A percentile compares a stretch with the other conserved stretches of the same genome.
phyloP scores from a whole-genome alignment of 805 yeast species.

The Cyberlindnera mississippiensis region DNA sequence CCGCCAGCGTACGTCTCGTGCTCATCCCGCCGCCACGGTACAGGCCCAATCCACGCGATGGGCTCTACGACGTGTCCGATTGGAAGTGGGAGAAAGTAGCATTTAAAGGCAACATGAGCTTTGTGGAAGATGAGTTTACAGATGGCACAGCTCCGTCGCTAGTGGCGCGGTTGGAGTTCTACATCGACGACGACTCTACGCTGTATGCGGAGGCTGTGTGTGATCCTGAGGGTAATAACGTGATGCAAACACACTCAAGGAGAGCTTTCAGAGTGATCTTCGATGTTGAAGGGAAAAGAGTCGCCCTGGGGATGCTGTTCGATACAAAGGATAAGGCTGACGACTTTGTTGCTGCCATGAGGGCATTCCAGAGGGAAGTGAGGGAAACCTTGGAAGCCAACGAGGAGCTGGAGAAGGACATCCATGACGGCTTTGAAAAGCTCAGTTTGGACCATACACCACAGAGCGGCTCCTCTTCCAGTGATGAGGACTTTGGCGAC shows the following conservation, averaged over 20 bases:
- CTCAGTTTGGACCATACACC: not conserved
- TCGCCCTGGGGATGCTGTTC: conserved; percentile 41
- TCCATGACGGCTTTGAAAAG: not conserved
- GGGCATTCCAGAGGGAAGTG: conserved; percentile 4
- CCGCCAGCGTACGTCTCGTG: conserved; percentile 11
- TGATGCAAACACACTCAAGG: conserved; percentile 22
- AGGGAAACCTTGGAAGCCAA: not conserved
- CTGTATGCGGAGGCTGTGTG: conserved; percentile 36
- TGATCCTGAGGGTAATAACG: conserved; percentile 28
- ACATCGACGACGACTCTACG: conserved; percentile 19
- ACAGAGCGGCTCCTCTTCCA: not conserved
- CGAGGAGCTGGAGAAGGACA: conserved; percentile 2
- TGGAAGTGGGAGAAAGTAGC: conserved; percentile 34
- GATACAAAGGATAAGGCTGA: conserved; percentile 9
- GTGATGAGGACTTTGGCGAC: conserved; percentile 25
- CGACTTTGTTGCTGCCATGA: conserved; percentile 7
- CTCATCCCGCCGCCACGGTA: conserved; percentile 18
- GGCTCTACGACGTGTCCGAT: conserved; percentile 9
- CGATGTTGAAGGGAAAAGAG: conserved; percentile 29
- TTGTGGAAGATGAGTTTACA: conserved; percentile 27
- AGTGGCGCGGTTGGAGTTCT: conserved; percentile 9
- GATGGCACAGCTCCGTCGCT: not conserved
- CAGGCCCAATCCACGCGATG: not conserved
- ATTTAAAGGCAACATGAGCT: conserved; percentile 33
- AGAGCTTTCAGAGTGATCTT: conserved; percentile 35